A percentile compares a stretch with the other conserved stretches of the same genome.
Evolutionary conservation across 805 yeast genomes (phyloP).

Genomic region (Torulaspora microellipsoides): DNA sequence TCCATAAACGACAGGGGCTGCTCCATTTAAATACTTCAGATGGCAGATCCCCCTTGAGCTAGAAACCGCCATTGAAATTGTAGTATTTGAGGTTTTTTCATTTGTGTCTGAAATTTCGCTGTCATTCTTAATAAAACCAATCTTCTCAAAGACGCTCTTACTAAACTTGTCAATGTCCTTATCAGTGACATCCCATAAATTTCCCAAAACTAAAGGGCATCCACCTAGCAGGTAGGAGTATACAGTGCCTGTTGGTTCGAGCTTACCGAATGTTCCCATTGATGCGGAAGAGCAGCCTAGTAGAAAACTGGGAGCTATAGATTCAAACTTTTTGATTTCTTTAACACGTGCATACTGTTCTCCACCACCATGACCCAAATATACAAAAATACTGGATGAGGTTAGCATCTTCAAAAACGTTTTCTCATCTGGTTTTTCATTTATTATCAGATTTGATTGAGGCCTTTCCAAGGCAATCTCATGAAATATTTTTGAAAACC

Average conservation of each 20-base stretch:
- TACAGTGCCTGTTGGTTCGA: constrained; percentile 74
- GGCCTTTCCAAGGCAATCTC: constrained; percentile 21
- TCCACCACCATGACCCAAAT: constrained; percentile 97
- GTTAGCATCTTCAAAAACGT: constrained; percentile 44
- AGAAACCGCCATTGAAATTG: constrained; percentile 54
- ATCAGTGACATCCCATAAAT: constrained; percentile 96
- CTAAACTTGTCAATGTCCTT: constrained; percentile 87
- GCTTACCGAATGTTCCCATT: constrained; percentile 49
- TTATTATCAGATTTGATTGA: constrained; percentile 52
- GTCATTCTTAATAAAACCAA: constrained; percentile 50
- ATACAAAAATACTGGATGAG: constrained; percentile 53
- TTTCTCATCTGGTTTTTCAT: constrained; percentile 53
- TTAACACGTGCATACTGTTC: constrained; percentile 67
- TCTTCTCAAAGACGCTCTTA: constrained; percentile 50
- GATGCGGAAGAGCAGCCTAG: constrained; percentile 91
- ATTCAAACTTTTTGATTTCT: constrained; percentile 41
- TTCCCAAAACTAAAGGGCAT: constrained; percentile 76
- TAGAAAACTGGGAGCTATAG: constrained; percentile 57
- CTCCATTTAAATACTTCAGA: constrained; percentile 75
- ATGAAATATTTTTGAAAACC: constrained; percentile 45
- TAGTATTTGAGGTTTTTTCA: constrained; percentile 11
- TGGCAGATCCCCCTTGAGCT: constrained; percentile 64
- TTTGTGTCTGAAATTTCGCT: constrained; percentile 18
- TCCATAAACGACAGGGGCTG: constrained; percentile 91
- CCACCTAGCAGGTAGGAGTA: constrained; percentile 75